A percentile compares a stretch with the other conserved stretches of the same genome.
phyloP scores from a whole-genome alignment of 257 asterid genomes.

The Solanum rostratum region DNA sequence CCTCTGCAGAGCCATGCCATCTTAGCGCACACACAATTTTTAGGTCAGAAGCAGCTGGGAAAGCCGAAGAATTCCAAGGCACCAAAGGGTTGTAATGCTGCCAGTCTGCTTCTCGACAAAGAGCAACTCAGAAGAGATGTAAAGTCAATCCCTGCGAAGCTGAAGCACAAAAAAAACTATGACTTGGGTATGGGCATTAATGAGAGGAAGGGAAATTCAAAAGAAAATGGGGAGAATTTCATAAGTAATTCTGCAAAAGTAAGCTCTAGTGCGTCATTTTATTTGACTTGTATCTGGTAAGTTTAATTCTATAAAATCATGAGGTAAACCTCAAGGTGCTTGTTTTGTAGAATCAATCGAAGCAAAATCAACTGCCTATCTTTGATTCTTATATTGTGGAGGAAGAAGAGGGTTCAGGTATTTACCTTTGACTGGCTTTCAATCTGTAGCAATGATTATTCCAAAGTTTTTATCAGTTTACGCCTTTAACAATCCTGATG shows the following conservation, averaged over 20 bases:
- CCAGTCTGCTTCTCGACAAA: constrained; percentile 12
- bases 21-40: background rate
- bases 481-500: background rate
- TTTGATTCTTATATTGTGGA: constrained; percentile 60
- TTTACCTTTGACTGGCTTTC: background rate
- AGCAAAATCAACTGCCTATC: constrained; percentile 44
- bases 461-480: background rate
- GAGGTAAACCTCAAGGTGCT: background rate
- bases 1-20: constrained; percentile 11
- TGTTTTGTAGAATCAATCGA: constrained; percentile 36
- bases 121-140: constrained; percentile 18
- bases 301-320: constrained; percentile 1
- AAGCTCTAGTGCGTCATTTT: constrained; percentile 18
- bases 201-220: constrained; percentile 17
- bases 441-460: background rate
- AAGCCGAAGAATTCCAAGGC: constrained; percentile 8
- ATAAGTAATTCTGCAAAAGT: constrained; percentile 24
- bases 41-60: constrained; percentile 8
- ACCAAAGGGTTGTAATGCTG: constrained; percentile 9
- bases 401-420: constrained; percentile 97
- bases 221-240: constrained; percentile 19
- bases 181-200: constrained; percentile 15
- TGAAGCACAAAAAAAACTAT: constrained; percentile 11
- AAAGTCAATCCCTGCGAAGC: constrained; percentile 20
- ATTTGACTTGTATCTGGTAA: background rate